Evolutionary conservation across 2,329 filamentous ascomycete genomes (phyloP), one percentile per base, ranked within the genome.

Genomic region (Sporothrix globosa): DNA sequence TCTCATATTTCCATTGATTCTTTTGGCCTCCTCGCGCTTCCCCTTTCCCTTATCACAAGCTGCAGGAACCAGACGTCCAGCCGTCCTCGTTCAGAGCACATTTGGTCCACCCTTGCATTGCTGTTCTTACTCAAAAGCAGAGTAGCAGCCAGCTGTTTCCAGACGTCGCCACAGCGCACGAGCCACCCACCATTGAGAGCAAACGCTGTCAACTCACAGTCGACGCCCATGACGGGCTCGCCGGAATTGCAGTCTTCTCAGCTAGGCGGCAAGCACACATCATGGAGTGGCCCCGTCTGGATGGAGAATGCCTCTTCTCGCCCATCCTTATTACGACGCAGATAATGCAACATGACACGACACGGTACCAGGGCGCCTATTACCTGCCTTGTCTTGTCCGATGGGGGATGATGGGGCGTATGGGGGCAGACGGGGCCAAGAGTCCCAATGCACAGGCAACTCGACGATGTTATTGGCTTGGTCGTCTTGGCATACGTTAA

Each of bases 171-270:
- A n/a, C 50, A 52, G 14, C 30, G 34, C 34, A 41, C 50, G 66
- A 68, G 50, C 66, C 52, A 46, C 50, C 39, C 50, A 39, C 66
- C 58, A 24, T 27, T 14, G 39, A 27, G 24, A 41, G 3, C 13
- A 39, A 14, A 10, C 17, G 41, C 5, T 34, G 34, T 9, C 34
- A 9, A 34, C 1, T 13, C 41, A 39, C 17, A 48, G 63, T 17
- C 13, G 14, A n/a, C 60, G 13, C 44, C 53, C 17, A 19, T 21
- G 21, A 68, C 53, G 66, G 66, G 52, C 67, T 60, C 67, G 67
- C 67, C 67, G 67, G 67, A 68, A 68, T 68, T 68, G 67, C 54
- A 68, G 14, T 46, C 52, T n/a, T 4, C 27, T 30, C 39, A 53
- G 30, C 46, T 34, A 41, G 27, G 30, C 30, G 44, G 50, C 44